Percentiles rank a stretch among this genome's conserved stretches.
These are phyloP conservation scores for Hypoxylon sp. DNA, from an alignment of 2,329 filamentous ascomycete species.

Conservation along the genomic window DNA sequence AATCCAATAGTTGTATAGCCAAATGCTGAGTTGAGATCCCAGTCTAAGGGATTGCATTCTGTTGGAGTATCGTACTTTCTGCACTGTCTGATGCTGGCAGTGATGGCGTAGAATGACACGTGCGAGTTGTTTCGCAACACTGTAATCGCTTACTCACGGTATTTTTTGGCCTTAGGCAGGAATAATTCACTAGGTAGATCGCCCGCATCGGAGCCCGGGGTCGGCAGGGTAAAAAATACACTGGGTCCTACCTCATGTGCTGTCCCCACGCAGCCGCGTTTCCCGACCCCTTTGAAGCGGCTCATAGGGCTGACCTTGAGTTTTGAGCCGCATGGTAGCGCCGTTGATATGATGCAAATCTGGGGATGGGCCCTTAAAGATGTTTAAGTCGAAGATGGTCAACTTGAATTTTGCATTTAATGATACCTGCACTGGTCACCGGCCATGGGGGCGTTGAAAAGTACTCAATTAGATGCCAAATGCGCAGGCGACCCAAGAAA, in stretches of 20 bases:
- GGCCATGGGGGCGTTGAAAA: conserved; percentile 37
- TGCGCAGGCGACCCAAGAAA: conserved; percentile 42
- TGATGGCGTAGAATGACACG: not conserved
- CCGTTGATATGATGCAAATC: conserved; percentile 53
- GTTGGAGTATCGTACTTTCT: not conserved
- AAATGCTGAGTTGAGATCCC: not conserved
- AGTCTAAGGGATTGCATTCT: not conserved
- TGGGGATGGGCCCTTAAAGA: conserved; percentile 45
- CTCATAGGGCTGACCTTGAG: conserved; percentile 53
- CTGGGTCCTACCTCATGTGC: conserved; percentile 22
- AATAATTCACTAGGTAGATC: not conserved
- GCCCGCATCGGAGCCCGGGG: conserved; percentile 7
- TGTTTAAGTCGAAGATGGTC: conserved; percentile 48
- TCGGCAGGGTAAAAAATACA: conserved; percentile 26
- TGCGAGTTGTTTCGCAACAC: not conserved
- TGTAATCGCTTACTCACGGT: not conserved
- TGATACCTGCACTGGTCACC: conserved; percentile 13
- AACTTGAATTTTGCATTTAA: conserved; percentile 38
- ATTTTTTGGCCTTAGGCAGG: conserved; percentile 16
- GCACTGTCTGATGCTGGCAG: not conserved
- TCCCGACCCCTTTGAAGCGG: conserved; percentile 44
- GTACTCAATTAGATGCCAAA: conserved; percentile 40
- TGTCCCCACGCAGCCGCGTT: conserved; percentile 44
- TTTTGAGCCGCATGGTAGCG: conserved; percentile 55
- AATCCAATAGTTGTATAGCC: not conserved